Conservation (phyloP, 441 rosid species). For the Syzygium syzygioides region DNA sequence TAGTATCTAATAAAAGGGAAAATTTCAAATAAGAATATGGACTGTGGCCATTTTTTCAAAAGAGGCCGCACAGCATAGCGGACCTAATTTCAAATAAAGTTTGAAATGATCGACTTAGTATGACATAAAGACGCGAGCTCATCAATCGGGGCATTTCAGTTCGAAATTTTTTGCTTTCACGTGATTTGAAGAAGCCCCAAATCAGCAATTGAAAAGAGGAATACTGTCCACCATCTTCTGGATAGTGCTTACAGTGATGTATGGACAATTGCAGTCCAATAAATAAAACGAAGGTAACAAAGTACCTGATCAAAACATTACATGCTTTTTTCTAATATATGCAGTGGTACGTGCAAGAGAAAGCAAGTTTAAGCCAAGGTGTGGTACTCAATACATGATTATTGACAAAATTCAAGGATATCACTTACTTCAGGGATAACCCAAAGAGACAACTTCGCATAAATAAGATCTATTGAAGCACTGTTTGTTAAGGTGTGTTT, state of each 20-base stretch:
- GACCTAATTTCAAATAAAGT: background rate
- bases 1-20: background rate
- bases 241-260: background rate
- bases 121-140: background rate
- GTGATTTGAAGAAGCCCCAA: background rate
- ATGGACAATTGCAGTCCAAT: background rate
- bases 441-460: constrained; percentile 77
- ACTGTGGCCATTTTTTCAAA: background rate
- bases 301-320: background rate
- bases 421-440: constrained; percentile 85
- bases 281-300: background rate
- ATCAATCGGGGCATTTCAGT: background rate
- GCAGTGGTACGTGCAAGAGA: background rate
- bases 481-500: constrained; percentile 17
- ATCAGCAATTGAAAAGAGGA: background rate
- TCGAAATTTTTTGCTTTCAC: background rate
- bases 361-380: background rate
- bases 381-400: background rate
- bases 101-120: background rate
- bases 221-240: background rate
- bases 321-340: background rate
- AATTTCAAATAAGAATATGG: background rate
- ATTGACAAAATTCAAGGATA: background rate
- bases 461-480: constrained; percentile 84
- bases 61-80: background rate